Evolutionary conservation across 495 filamentous ascomycete species (phyloP), one percentile per base, ranked within the genome.

Genomic region (Penicillium coffeae): DNA sequence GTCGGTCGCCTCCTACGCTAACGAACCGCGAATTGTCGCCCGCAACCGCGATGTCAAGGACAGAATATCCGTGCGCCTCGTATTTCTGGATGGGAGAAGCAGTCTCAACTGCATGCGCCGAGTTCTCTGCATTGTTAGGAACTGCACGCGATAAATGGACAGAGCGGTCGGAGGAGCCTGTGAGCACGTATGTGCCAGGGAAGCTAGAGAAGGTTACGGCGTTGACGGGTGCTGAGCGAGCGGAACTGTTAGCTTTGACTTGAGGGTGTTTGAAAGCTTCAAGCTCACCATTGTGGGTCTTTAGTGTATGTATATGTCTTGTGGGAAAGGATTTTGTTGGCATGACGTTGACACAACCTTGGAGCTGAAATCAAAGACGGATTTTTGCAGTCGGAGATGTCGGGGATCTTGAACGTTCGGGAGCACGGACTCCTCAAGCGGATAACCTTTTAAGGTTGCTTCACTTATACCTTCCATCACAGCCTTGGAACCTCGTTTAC

Each of bases 31-130:
- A 76, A 75, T 98, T 98, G 69, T 87, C 82, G 38, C 63, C 51
- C n/a, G 81, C 69, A 41, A 95, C 84, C 51, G 78, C 75, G 35
- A 98, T 71, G 49, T 87, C 85, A 50, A 96, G 86, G 35, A 98
- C 86, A 37, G 86, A 84, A 77, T 97, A 90, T 54, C 87, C 89
- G 73, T 98, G 93, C 2, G 88, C 87, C 45, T 85, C 70, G 74
- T 94, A 97, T 38, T 82, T 84, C 64, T 95, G 89, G 68, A 97
- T 86, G 0, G 88, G 84, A 14, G 66, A 58, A 8, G 62, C 75
- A 18, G 71, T 70, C 46, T 73, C 61, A 39, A 60, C 38, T 18
- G 65, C 56, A 15, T 58, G 49, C 15, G 67, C 48, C 35, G 65
- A 61, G 52, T 40, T 55, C 48, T 70, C 61, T 15, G 69, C 47